A percentile compares a stretch with the other conserved stretches of the same genome.
These are phyloP conservation scores for Cyamopsis tetragonoloba DNA, from an alignment of 306 rosid genomes.

Conservation along the genomic window DNA sequence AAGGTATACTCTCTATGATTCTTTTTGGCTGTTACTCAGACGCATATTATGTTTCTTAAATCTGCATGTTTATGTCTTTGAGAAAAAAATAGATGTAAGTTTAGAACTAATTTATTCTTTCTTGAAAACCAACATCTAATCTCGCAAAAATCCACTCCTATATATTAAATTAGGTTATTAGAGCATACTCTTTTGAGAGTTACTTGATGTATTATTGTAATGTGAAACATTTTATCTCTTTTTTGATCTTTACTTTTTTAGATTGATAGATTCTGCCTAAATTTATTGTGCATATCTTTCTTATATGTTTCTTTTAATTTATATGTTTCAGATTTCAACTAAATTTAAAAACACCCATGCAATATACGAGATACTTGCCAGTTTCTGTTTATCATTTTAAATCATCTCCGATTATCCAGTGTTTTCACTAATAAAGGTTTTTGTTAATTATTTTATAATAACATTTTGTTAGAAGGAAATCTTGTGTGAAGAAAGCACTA, in stretches of 20 bases:
- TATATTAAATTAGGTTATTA: not conserved
- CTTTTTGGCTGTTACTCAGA: conserved; percentile 24
- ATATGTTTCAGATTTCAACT: not conserved
- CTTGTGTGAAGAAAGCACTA: conserved; percentile 1
- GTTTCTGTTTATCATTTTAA: conserved; percentile 20
- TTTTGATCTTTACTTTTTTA: not conserved
- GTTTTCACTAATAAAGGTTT: not conserved
- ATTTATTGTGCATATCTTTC: not conserved
- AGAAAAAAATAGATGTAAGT: conserved; percentile 21
- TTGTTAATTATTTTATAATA: not conserved
- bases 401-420: not conserved
- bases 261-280: not conserved
- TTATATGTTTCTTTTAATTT: not conserved
- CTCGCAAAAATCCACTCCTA: not conserved
- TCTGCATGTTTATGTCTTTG: not conserved
- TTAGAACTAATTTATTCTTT: not conserved
- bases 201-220: too few relatives aligned
- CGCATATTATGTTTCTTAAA: conserved; percentile 16
- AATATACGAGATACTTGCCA: not conserved
- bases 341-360: not conserved
- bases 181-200: not conserved
- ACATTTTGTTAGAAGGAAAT: not conserved
- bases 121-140: not conserved
- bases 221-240: not conserved
- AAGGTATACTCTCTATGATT: conserved; percentile 56